Evolutionary conservation across 345 rosid genomes (phyloP).

Genomic region (Eucalyptus curtisii): DNA sequence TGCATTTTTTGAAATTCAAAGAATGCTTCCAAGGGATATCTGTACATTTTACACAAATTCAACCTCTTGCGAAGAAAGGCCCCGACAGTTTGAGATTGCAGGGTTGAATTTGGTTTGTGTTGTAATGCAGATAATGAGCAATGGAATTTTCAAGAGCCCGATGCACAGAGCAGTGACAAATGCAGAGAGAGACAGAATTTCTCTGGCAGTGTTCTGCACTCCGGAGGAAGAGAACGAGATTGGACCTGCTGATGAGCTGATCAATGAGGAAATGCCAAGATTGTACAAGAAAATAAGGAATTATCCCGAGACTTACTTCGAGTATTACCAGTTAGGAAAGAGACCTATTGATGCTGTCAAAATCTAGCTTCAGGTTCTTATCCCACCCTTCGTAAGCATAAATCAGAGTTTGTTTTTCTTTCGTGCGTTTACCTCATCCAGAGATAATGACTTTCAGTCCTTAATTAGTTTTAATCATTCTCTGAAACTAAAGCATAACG

Average conservation of each 20-base stretch:
- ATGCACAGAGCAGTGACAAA: slow-evolving; percentile 17
- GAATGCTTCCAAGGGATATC: neutral
- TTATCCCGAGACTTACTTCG: slow-evolving; percentile 5
- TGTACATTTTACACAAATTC: neutral
- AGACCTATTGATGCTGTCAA: slow-evolving; percentile 15
- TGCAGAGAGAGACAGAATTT: slow-evolving; percentile 4
- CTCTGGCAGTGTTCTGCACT: slow-evolving; percentile 9
- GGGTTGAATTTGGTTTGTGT: neutral
- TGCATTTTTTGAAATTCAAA: neutral
- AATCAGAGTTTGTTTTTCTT: neutral
- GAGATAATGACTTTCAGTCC: neutral
- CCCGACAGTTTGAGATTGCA: neutral
- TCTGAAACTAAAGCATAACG: neutral
- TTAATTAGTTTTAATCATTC: neutral
- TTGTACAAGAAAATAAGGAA: slow-evolving; percentile 14
- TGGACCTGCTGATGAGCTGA: neutral
- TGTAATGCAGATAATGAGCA: slow-evolving; percentile 16
- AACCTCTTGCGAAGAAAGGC: neutral
- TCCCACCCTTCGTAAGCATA: neutral
- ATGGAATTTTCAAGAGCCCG: slow-evolving; percentile 27
- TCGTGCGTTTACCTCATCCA: neutral
- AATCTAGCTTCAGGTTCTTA: neutral
- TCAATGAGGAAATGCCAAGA: slow-evolving; percentile 10
- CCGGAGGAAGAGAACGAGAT: slow-evolving; percentile 4
- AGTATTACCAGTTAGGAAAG: slow-evolving; percentile 15